phyloP scores from a whole-genome alignment of 805 yeast genomes.

The Metschnikowia corniflorae region DNA sequence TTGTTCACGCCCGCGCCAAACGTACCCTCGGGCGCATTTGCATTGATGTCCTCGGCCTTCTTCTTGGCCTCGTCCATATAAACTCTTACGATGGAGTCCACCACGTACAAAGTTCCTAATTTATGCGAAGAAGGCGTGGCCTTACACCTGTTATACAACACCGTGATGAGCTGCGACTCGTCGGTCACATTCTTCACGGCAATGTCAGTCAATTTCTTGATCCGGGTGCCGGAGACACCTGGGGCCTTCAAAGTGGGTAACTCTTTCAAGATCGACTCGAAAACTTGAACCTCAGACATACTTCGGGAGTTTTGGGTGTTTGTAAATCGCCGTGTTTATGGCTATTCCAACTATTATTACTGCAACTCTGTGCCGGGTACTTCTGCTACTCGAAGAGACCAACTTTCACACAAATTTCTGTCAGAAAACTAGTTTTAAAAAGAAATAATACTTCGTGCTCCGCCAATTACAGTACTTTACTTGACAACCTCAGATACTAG shows the following conservation, averaged over 20 bases:
- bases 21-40: constrained; percentile 62
- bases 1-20: constrained; percentile 69
- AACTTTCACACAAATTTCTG: constrained; percentile 1
- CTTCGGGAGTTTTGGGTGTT: background rate
- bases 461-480: constrained; percentile 18
- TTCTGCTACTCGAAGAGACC: constrained; percentile 10
- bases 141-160: constrained; percentile 64
- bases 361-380: constrained; percentile 6
- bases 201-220: constrained; percentile 75
- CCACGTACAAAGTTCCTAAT: constrained; percentile 84
- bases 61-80: constrained; percentile 72
- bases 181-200: constrained; percentile 65
- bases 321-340: background rate
- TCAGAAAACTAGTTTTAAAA: constrained; percentile 2
- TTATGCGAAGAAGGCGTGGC: constrained; percentile 76
- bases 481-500: constrained; percentile 13
- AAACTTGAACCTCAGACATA: constrained; percentile 44
- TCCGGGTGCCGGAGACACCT: constrained; percentile 95
- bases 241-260: constrained; percentile 66
- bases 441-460: constrained; percentile 5
- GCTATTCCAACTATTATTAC: constrained; percentile 4
- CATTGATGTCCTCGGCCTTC: constrained; percentile 43
- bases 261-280: constrained; percentile 47
- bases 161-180: constrained; percentile 55
- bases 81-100: constrained; percentile 88